These are phyloP conservation scores for Acer yangbiense DNA, from an alignment of 345 rosid species.

Conservation along the genomic window DNA sequence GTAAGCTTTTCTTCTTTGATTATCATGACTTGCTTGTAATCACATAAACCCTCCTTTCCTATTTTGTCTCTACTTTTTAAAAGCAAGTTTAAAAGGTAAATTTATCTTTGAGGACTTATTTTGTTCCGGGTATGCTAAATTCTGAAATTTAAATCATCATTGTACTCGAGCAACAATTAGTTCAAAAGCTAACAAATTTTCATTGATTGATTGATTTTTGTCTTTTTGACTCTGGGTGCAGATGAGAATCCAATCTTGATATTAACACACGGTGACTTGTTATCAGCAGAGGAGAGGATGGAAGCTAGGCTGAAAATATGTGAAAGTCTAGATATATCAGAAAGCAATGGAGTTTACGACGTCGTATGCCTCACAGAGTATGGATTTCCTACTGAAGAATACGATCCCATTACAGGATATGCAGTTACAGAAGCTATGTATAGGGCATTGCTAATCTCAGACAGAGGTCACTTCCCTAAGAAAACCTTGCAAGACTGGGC, in stretches of 20 bases:
- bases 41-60: background rate
- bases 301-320: conserved; percentile 53
- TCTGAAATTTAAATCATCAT: background rate
- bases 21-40: background rate
- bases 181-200: background rate
- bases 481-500: conserved; percentile 40
- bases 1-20: conserved; percentile 35
- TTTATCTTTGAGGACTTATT: background rate
- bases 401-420: conserved; percentile 52
- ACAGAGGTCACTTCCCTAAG: conserved; percentile 49
- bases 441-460: conserved; percentile 57
- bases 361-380: conserved; percentile 56
- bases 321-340: conserved; percentile 39
- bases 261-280: conserved; percentile 60
- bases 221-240: conserved; percentile 18
- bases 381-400: conserved; percentile 55
- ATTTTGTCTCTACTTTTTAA: no score
- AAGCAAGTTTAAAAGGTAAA: no score
- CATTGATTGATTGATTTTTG: background rate
- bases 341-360: conserved; percentile 49
- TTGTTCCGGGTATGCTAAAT: background rate
- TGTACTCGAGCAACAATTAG: background rate
- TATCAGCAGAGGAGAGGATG: conserved; percentile 47
- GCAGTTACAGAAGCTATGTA: conserved; percentile 46
- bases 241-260: conserved; percentile 59